These are phyloP conservation scores for Erigeron canadensis DNA, from an alignment of 129 eudicot species.

Conservation along the genomic window DNA sequence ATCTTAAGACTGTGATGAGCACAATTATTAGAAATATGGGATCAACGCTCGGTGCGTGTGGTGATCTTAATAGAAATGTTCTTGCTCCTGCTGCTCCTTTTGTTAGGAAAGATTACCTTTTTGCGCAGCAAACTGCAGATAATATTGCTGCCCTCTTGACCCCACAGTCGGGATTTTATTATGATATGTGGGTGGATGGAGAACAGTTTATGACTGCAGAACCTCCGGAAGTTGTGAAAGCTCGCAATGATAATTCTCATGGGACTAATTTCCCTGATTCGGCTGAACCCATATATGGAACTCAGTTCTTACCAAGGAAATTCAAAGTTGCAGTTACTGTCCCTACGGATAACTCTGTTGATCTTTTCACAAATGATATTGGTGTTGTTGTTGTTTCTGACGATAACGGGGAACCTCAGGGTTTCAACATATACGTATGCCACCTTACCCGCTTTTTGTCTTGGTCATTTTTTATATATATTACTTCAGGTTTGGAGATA, in stretches of 20 bases:
- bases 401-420: conserved; percentile 90
- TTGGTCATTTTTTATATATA: not conserved
- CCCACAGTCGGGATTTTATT: conserved; percentile 97
- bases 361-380: conserved; percentile 87
- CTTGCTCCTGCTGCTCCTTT: conserved; percentile 97
- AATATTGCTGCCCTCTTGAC: conserved; percentile 90
- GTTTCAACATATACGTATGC: conserved; percentile 88
- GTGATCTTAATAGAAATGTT: conserved; percentile 97
- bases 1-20: conserved; percentile 97
- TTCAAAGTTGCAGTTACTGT: conserved; percentile 96
- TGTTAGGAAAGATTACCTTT: conserved; percentile 78
- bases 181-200: conserved; percentile 99
- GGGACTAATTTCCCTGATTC: conserved; percentile 95
- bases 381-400: conserved; percentile 92
- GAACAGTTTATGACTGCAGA: conserved; percentile 87
- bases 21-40: conserved; percentile 85
- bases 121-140: conserved; percentile 95
- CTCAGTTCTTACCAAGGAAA: conserved; percentile 97
- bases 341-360: conserved; percentile 93
- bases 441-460: not conserved
- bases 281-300: conserved; percentile 97
- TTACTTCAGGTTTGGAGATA: not conserved
- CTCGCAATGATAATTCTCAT: conserved; percentile 95
- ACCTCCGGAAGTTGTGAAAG: conserved; percentile 88
- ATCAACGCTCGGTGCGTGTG: conserved; percentile 99